These are phyloP conservation scores for Calonectria pseudoreteaudii DNA, from an alignment of 2,329 filamentous ascomycete genomes.

Conservation along the genomic window DNA sequence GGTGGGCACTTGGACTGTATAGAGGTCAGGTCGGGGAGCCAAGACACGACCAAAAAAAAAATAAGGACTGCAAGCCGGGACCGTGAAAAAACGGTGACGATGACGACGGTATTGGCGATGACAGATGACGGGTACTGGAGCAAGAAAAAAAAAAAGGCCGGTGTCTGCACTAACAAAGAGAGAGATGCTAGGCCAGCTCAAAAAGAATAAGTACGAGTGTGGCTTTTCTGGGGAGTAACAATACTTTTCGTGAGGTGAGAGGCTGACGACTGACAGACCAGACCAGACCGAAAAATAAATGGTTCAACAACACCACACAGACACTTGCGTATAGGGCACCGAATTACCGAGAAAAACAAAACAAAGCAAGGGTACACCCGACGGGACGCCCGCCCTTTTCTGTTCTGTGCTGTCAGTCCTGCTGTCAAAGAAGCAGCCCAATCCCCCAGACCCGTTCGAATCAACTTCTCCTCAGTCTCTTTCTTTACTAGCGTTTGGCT, in stretches of 20 bases:
- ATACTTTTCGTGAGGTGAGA: constrained; percentile 10
- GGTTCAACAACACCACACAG: constrained; percentile 12
- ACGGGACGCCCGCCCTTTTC: constrained; percentile 11
- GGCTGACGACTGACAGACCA: constrained; percentile 13
- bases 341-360: constrained; percentile 7
- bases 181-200: not conserved
- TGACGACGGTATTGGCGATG: constrained; percentile 11
- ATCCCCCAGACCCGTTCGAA: not conserved
- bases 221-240: constrained; percentile 6
- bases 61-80: not conserved
- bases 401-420: constrained; percentile 10
- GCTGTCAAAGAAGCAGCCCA: constrained; percentile 8
- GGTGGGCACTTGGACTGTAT: constrained; percentile 9
- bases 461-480: constrained; percentile 1
- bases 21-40: not conserved
- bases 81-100: constrained; percentile 10
- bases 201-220: constrained; percentile 7
- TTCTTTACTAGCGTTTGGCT: constrained; percentile 5
- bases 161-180: constrained; percentile 15
- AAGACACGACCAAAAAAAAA: constrained; percentile 12
- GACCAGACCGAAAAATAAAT: constrained; percentile 12
- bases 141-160: not conserved
- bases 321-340: constrained; percentile 6
- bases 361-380: not conserved
- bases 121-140: constrained; percentile 10